Conservation (phyloP, 1,284 basidiomycete species). For the Heterobasidion annosum region DNA sequence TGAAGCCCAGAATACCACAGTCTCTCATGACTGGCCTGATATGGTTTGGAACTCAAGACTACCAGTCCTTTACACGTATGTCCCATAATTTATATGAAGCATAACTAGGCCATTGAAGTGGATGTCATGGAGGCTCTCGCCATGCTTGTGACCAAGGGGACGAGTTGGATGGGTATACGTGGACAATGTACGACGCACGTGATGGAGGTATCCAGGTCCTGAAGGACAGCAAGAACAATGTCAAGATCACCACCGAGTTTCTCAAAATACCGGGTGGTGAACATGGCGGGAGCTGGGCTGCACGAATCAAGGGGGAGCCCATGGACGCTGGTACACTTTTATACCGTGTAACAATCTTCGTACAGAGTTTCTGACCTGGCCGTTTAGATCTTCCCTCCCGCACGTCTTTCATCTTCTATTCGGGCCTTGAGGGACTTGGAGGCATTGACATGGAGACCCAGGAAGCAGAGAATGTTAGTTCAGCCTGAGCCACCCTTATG, state of each 20-base stretch:
- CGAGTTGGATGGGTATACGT: slow-evolving; percentile 74
- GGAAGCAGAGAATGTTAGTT: slow-evolving; percentile 61
- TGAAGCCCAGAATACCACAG: slow-evolving; percentile 76
- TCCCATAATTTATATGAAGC: slow-evolving; percentile 9
- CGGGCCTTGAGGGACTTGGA: slow-evolving; percentile 83
- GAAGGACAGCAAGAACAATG: slow-evolving; percentile 76
- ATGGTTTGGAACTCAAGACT: slow-evolving; percentile 86
- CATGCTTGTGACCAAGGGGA: slow-evolving; percentile 91
- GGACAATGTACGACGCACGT: slow-evolving; percentile 82
- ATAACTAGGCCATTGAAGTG: slow-evolving; percentile 7
- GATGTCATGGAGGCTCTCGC: slow-evolving; percentile 47
- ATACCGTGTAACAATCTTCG: background rate
- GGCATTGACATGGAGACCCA: slow-evolving; percentile 71
- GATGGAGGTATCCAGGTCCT: slow-evolving; percentile 82
- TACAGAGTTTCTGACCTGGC: slow-evolving; percentile 5
- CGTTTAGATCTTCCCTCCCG: slow-evolving; percentile 42
- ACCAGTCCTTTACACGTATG: slow-evolving; percentile 59
- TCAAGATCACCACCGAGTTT: slow-evolving; percentile 78
- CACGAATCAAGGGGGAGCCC: slow-evolving; percentile 78
- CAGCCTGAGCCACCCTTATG: slow-evolving; percentile 2
- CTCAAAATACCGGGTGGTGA: slow-evolving; percentile 75
- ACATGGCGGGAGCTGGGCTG: slow-evolving; percentile 86
- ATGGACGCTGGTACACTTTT: slow-evolving; percentile 49
- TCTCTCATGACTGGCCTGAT: slow-evolving; percentile 87
- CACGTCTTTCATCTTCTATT: slow-evolving; percentile 76